Percentiles rank a stretch among this genome's conserved stretches.
These are phyloP conservation scores for Sugiyamaella lignohabitans DNA, from an alignment of 805 yeast species.

Conservation along the genomic window DNA sequence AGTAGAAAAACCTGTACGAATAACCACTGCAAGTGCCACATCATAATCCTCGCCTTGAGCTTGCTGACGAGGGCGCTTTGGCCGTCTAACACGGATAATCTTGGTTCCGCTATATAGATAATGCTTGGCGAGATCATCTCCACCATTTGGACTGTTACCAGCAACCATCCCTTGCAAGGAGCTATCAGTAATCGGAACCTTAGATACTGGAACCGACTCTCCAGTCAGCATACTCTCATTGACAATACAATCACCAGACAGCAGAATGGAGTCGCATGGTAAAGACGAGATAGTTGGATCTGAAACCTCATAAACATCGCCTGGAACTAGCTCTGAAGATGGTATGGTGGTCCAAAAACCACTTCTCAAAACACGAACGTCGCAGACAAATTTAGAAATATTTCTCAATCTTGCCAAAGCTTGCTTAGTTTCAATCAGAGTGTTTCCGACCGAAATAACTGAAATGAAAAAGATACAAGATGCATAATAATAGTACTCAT, in stretches of 20 bases:
- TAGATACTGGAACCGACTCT: constrained; percentile 94
- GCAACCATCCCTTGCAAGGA: constrained; percentile 49
- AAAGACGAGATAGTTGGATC: constrained; percentile 69
- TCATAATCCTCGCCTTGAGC: constrained; percentile 42
- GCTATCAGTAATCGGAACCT: constrained; percentile 58
- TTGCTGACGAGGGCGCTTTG: constrained; percentile 25
- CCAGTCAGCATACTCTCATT: constrained; percentile 98
- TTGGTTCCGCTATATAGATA: constrained; percentile 85
- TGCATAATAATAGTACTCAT: constrained; percentile 90
- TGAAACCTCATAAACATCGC: constrained; percentile 87
- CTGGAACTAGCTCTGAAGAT: constrained; percentile 83
- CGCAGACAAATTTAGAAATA: constrained; percentile 69
- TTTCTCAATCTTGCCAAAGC: constrained; percentile 67
- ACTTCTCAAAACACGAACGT: constrained; percentile 82
- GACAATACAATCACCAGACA: constrained; percentile 92
- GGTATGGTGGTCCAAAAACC: constrained; percentile 84
- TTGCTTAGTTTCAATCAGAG: constrained; percentile 77
- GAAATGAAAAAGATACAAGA: constrained; percentile 86
- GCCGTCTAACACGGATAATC: constrained; percentile 71
- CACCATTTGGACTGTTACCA: constrained; percentile 34
- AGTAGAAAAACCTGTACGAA: constrained; percentile 88
- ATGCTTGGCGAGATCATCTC: constrained; percentile 55
- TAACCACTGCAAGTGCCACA: constrained; percentile 81
- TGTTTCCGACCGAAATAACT: constrained; percentile 66
- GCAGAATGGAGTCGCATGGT: constrained; percentile 84